These are phyloP conservation scores for Cephaloascus fragrans DNA, from an alignment of 805 yeast genomes.

Conservation along the genomic window DNA sequence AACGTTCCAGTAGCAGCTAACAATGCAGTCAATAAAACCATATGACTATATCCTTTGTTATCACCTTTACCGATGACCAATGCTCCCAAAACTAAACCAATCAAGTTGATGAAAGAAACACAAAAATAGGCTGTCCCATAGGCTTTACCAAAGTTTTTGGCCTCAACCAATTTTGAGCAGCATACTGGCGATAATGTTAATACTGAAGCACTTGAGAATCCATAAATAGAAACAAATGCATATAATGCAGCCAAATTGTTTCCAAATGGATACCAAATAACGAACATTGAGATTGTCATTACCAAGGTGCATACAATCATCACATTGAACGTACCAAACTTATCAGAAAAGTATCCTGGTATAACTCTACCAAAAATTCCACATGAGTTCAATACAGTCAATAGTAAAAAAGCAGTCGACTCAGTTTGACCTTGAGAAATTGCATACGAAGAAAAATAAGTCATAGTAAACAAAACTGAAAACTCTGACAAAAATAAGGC, in stretches of 20 bases:
- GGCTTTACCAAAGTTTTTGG: not conserved
- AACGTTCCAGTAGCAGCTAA: not conserved
- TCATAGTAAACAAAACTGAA: slow-evolving; percentile 38
- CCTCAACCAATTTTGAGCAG: not conserved
- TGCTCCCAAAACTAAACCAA: not conserved
- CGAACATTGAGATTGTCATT: not conserved
- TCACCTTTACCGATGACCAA: not conserved
- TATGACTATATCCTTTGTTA: not conserved
- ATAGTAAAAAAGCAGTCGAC: slow-evolving; percentile 23
- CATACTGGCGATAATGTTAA: not conserved
- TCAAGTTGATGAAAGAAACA: not conserved
- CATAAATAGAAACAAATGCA: not conserved
- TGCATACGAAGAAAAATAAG: slow-evolving; percentile 52
- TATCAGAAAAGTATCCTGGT: not conserved
- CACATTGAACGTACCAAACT: not conserved
- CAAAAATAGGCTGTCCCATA: not conserved
- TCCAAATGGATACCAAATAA: not conserved
- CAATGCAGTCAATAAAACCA: not conserved
- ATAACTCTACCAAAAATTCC: slow-evolving; percentile 4
- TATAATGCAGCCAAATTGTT: not conserved
- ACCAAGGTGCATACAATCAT: not conserved
- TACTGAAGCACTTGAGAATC: not conserved
- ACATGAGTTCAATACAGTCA: slow-evolving; percentile 26
- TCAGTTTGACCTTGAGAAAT: slow-evolving; percentile 36
- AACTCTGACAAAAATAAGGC: slow-evolving; percentile 41